Base-by-base conservation (phyloP, 306 rosid species). In the Sphenostylis stenocarpa region DNA sequence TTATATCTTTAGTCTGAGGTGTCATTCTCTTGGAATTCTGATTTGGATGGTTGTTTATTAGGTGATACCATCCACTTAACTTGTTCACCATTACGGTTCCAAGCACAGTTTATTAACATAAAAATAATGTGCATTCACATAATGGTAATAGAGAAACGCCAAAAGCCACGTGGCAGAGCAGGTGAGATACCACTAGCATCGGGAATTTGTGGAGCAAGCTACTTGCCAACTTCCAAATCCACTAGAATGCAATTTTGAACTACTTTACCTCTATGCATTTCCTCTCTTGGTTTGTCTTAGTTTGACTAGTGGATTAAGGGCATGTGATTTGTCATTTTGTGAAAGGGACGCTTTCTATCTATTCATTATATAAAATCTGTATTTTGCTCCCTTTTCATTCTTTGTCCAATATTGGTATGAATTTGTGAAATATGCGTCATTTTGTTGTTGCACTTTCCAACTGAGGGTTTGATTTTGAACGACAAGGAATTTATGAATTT, bases 11-110 rank as follows among this genome's bases (percentile, higher is more conserved):
- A 6, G n/a, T 48, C 38, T 70, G 80, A 82, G 82, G 0, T 82
- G 82, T 70, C 82, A 85, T 80, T 81, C 82, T 67, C 56, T 80
- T 80, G 91, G 84, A 87, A 83, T 82, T 80, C 55, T 77, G 78
- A 77, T 82, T 77, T 77, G 91, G 83, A 82, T 80, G 77, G 52
- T 82, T 73, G 82, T 83, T 84, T 82, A 79, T 87, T 83, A 85
- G 83, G 70, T n/a, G 84, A 85, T 77, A 62, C 85, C 72, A 58
- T 74, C 82, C 73, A 53, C 68, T 74, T 65, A 64, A 53, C 53
- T 21, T 83, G 44, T 77, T 77, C 48, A 29, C 61, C 72, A 36
- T 57, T 56, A 62, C 60, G 13, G 49, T 65, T 77, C 60, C 72
- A 73, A 81, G 20, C 52, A 72, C 36, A 58, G 29, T 68, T 34